A percentile compares a stretch with the other conserved stretches of the same genome.
phyloP scores from a whole-genome alignment of 805 yeast species.

The Metschnikowia arizonensis region DNA sequence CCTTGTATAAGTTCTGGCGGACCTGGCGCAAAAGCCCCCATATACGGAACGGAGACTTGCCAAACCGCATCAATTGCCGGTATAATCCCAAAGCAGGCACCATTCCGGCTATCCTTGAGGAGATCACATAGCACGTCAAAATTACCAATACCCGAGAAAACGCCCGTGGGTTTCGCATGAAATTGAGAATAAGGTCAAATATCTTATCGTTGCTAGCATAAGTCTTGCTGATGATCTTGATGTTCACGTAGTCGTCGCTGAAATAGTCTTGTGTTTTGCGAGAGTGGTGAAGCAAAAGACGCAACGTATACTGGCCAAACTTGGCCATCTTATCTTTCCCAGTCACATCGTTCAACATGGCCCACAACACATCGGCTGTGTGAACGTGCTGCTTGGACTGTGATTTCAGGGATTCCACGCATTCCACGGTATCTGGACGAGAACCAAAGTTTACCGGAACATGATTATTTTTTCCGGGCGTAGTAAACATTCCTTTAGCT shows the following conservation, averaged over 20 bases:
- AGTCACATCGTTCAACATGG: conserved; percentile 49
- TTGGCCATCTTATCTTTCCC: conserved; percentile 76
- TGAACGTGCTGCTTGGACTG: conserved; percentile 1
- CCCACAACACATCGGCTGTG: conserved; percentile 46
- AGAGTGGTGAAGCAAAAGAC: conserved; percentile 48
- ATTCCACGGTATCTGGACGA: not conserved
- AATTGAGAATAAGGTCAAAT: conserved; percentile 31
- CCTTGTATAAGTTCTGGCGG: conserved; percentile 13
- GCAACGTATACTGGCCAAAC: conserved; percentile 53
- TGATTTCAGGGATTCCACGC: too few relatives aligned
- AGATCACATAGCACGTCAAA: conserved; percentile 37
- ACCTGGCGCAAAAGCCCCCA: conserved; percentile 32
- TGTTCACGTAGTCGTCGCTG: conserved; percentile 33
- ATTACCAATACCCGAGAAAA: conserved; percentile 34
- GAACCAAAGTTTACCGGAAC: not conserved
- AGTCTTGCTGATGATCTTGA: conserved; percentile 25
- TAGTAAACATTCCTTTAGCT: not conserved
- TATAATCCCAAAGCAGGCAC: conserved; percentile 49
- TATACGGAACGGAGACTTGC: conserved; percentile 61
- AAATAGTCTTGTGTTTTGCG: conserved; percentile 33
- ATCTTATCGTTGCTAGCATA: conserved; percentile 32
- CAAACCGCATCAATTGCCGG: conserved; percentile 67
- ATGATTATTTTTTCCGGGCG: not conserved
- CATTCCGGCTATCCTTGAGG: conserved; percentile 39
- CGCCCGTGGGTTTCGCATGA: conserved; percentile 34